Evolutionary conservation across 192 early-diverging fungal genomes (phyloP).

Genomic region (Neocallimastix lanati): DNA sequence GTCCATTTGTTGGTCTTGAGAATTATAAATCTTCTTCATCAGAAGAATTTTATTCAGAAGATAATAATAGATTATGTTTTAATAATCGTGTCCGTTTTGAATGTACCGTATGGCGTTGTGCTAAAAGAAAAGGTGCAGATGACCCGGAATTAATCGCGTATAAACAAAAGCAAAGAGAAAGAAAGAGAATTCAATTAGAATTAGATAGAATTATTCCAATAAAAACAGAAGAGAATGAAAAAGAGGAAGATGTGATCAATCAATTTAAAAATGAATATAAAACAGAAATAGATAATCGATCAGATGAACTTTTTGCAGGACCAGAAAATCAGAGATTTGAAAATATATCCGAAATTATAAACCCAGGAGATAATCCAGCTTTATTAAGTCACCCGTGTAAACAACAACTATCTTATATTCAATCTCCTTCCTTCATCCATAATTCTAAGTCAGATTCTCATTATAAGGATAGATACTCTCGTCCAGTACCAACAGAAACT

Average conservation of each 20-base stretch:
- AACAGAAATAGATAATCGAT: constrained; percentile 6
- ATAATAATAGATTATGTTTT: constrained; percentile 50
- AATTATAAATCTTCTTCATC: constrained; percentile 11
- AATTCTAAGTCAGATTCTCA: neutral
- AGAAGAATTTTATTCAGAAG: neutral
- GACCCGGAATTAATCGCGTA: neutral
- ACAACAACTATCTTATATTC: neutral
- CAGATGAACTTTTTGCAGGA: constrained; percentile 17
- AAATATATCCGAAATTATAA: neutral
- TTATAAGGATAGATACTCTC: neutral
- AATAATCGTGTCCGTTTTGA: constrained; percentile 78
- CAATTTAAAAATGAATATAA: neutral
- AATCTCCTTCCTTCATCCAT: neutral
- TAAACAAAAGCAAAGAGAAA: neutral
- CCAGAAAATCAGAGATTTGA: neutral
- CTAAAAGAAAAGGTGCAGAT: neutral
- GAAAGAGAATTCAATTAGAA: constrained; percentile 1
- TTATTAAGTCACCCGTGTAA: neutral
- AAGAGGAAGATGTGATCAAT: neutral
- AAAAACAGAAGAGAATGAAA: neutral
- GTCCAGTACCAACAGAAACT: constrained; percentile 44
- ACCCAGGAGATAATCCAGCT: neutral
- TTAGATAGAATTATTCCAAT: neutral
- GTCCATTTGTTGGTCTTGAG: constrained; percentile 6
- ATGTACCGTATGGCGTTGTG: constrained; percentile 64